A percentile compares a stretch with the other conserved stretches of the same genome.
Evolutionary conservation across 768 basidiomycete species (phyloP).

Genomic region (Boletus sensibilis): DNA sequence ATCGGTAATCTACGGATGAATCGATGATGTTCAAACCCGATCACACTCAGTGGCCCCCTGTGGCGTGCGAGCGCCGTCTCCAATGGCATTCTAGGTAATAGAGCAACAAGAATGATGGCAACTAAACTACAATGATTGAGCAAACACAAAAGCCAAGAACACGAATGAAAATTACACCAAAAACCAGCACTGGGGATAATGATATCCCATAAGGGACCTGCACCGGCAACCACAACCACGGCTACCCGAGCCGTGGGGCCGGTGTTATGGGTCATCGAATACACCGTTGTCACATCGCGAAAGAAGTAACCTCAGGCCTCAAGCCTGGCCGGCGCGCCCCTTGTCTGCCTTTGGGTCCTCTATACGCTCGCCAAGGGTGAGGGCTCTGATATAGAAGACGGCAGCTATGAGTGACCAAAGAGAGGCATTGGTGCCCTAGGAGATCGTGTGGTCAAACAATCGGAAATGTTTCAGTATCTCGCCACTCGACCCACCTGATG

Average conservation of each 20-base stretch:
- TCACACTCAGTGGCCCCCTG: background rate
- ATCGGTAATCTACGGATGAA: background rate
- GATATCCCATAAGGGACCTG: background rate
- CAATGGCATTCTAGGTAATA: background rate
- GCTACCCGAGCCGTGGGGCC: background rate
- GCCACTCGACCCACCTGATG: conserved; percentile 64
- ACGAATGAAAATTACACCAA: background rate
- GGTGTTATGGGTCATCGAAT: background rate
- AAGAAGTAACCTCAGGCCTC: conserved; percentile 44
- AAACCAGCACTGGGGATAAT: background rate
- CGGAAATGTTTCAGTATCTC: background rate
- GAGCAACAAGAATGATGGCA: background rate
- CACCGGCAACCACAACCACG: background rate
- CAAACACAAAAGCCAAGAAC: background rate
- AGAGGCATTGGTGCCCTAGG: conserved; percentile 81
- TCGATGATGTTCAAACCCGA: background rate
- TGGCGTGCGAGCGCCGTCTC: conserved; percentile 13
- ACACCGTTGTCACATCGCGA: background rate
- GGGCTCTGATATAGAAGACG: conserved; percentile 64
- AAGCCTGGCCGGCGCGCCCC: conserved; percentile 58
- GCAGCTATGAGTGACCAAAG: conserved; percentile 77
- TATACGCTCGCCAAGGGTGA: conserved; percentile 67
- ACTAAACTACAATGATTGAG: conserved; percentile 3
- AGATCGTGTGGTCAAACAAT: conserved; percentile 1
- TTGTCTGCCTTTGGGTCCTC: conserved; percentile 61